A percentile compares a stretch with the other conserved stretches of the same genome.
phyloP scores from a whole-genome alignment of 306 rosid genomes.

The Begonia masoniana region DNA sequence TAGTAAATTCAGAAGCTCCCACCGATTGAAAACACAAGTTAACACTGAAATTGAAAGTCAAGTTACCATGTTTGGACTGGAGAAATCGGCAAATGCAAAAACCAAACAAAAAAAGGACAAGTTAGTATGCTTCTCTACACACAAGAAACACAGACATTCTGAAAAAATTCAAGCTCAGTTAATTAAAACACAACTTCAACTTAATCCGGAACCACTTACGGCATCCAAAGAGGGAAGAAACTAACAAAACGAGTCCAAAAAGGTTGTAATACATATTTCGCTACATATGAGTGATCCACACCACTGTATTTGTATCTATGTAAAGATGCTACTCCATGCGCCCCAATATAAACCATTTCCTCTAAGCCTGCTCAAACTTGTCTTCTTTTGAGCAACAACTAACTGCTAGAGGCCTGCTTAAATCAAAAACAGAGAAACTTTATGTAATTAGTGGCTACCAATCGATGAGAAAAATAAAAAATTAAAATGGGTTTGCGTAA shows the following conservation, averaged over 20 bases:
- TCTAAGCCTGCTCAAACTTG: slow-evolving; percentile 1
- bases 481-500: background rate
- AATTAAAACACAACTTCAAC: background rate
- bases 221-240: slow-evolving; percentile 92
- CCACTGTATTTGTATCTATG: slow-evolving; percentile 79
- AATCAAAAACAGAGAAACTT: background rate
- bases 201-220: slow-evolving; percentile 44
- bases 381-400: slow-evolving; percentile 13
- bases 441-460: background rate
- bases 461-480: background rate
- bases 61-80: slow-evolving; percentile 87
- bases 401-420: background rate
- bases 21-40: too few relatives aligned
- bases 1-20: too few relatives aligned
- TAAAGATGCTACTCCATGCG: slow-evolving; percentile 72
- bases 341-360: slow-evolving; percentile 75
- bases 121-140: too few relatives aligned
- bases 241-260: slow-evolving; percentile 74
- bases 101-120: too few relatives aligned
- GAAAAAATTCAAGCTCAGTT: too few relatives aligned
- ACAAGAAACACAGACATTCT: too few relatives aligned
- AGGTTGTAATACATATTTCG: slow-evolving; percentile 90
- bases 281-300: slow-evolving; percentile 73
- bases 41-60: background rate
- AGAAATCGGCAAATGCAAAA: background rate